Evolutionary conservation across 1,139 yeast genomes (phyloP), one percentile per base, ranked within the genome.

Genomic region (Diutina pseudorugosa): DNA sequence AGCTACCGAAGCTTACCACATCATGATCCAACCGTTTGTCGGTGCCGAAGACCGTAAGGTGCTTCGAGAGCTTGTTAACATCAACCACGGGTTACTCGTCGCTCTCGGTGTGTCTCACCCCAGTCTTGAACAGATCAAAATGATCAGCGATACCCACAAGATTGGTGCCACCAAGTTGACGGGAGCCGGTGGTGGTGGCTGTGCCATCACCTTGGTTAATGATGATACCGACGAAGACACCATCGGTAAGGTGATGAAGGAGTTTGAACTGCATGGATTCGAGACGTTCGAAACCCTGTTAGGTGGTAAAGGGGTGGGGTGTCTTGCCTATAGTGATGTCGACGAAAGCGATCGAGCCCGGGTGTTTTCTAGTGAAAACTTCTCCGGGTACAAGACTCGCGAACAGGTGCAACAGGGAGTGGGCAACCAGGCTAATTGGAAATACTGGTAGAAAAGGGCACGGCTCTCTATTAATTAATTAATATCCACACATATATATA

Each of bases 111-210:
- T 94, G 7, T 85, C 95, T 14, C 98, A 94, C 65, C 95, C 97
- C 4, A 75, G 85, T 19, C 72, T 93, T 55, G 98, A 93, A 63
- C 72, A 74, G 52, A 80, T 91, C 51, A 83, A 82, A 59, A 69
- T 79, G 23, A 71, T 82, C 19, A 77, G 87, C 23, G 91, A 85
- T 61, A 74, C 72, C 49, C 63, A 79, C 53, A 63, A 71, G 1
- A 68, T 93, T 41, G 99, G 99, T 6, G 83, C 87, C 55, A 91
- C 99, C 1, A 93, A 93, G 66, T 75, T 93, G 55, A 93, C 98
- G 0, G 99, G 99, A 47, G 98, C 98, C 0, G 99, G 99, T 25
- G 98, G 98, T 19, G 99, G 99, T 49, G 99, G 99, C 1, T 93
- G 99, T 71, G 96, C 97, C 19, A 85, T 94, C 54, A 93, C 98